These are phyloP conservation scores for Moesziomyces sp. DNA, from an alignment of 1,284 basidiomycete genomes.

Conservation along the genomic window DNA sequence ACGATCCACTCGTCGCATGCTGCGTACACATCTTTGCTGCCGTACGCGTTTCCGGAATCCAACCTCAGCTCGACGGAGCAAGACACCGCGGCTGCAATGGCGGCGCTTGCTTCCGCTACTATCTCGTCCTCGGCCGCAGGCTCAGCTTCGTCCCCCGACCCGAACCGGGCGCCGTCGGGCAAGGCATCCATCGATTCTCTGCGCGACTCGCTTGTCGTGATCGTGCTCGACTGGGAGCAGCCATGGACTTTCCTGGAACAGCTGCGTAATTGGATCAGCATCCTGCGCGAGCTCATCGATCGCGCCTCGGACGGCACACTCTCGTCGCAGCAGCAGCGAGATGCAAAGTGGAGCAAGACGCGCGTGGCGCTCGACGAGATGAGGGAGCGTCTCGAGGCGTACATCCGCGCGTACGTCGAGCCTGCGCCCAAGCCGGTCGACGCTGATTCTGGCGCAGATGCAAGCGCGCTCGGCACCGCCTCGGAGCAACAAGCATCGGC, in stretches of 20 bases:
- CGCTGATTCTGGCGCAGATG: background rate
- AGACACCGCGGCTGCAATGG: constrained; percentile 22
- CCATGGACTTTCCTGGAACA: constrained; percentile 92
- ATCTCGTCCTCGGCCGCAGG: constrained; percentile 7
- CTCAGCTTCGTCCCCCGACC: background rate
- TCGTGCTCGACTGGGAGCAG: constrained; percentile 93
- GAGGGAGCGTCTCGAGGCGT: constrained; percentile 82
- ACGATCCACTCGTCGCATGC: constrained; percentile 83
- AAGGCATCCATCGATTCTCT: constrained; percentile 70
- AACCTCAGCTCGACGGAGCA: constrained; percentile 30
- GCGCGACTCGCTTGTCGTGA: constrained; percentile 83
- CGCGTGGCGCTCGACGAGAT: constrained; percentile 72
- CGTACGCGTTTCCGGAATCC: constrained; percentile 82
- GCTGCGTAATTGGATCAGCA: constrained; percentile 80
- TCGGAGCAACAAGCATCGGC: background rate
- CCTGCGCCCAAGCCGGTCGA: constrained; percentile 71
- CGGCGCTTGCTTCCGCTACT: constrained; percentile 26
- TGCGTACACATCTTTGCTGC: constrained; percentile 80
- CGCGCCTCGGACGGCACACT: constrained; percentile 72
- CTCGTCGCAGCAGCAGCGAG: constrained; percentile 74
- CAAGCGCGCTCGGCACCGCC: background rate
- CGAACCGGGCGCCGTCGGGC: constrained; percentile 3
- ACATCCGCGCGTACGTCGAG: constrained; percentile 88
- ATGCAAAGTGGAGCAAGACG: constrained; percentile 74
- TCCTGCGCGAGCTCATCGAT: constrained; percentile 66